Evolutionary conservation across 441 rosid species (phyloP).

Genomic region (Eugenia klotzschiana): DNA sequence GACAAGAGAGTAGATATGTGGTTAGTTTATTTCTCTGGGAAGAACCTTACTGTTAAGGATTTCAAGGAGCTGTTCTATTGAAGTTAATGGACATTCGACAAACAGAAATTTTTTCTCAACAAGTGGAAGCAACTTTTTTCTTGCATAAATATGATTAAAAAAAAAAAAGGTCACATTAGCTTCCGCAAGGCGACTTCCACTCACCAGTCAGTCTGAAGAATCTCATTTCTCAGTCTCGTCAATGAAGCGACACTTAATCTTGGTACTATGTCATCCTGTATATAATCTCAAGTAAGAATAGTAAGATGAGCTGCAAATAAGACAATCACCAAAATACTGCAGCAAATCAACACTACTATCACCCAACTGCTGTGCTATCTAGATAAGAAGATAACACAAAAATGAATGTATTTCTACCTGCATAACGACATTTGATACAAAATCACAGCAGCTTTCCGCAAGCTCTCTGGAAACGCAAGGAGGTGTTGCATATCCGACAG

Average conservation of each 20-base stretch:
- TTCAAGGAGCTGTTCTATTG: neutral
- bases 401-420: slow-evolving; percentile 40
- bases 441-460: slow-evolving; percentile 70
- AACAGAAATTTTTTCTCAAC: neutral
- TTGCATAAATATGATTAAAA: neutral
- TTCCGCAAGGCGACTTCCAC: neutral
- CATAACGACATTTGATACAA: slow-evolving; percentile 66
- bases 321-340: neutral
- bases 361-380: neutral
- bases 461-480: slow-evolving; percentile 77
- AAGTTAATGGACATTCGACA: neutral
- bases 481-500: slow-evolving; percentile 77
- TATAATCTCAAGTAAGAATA: neutral
- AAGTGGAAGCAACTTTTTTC: neutral
- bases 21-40: neutral
- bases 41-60: neutral
- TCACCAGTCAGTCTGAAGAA: slow-evolving; percentile 76
- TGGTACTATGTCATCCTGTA: slow-evolving; percentile 83
- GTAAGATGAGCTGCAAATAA: neutral
- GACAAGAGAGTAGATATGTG: neutral
- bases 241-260: slow-evolving; percentile 67
- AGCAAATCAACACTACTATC: neutral
- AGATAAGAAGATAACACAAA: neutral
- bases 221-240: slow-evolving; percentile 68
- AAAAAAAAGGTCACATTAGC: neutral